Evolutionary conservation across 345 rosid species (phyloP), one percentile per base, ranked within the genome.

Genomic region (Heritiera fomes): DNA sequence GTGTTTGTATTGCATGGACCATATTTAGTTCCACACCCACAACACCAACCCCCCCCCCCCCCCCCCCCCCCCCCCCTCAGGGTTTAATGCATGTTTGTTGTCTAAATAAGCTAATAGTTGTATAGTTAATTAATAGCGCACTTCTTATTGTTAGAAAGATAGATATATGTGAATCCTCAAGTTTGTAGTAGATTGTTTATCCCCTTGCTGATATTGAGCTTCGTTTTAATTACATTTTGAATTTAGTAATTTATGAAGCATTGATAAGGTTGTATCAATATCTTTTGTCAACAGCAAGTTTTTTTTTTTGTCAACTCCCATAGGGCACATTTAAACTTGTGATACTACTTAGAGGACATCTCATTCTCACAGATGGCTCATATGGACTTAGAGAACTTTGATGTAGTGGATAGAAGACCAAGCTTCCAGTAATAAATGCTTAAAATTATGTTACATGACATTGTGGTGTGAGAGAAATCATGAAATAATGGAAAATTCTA

Each of bases 11-110:
- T 68, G 73, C 34, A 46, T 46, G 73, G 53, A 65, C 1, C 38
- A 34, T 93, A 34, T 34, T 34, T 34, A 34, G 38, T 23, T 23
- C 28, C 28, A 23, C 28, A 23, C 28, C 28, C 28, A 23, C 28
- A 23, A 23, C 28, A 23, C 28, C n/a, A n/a, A n/a, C 28, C 28
- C 28, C 28, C 28, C 28, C 38, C 38, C 38, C 38, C 3, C 38
- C 38, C 38, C 3, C 38, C 38, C 38, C 38, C 38, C 38, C 3
- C 0, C 0, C 38, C 3, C 0, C 3, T 34, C 38, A 3, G 38
- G 38, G 38, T 34, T 63, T 63, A 12, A 12, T 6, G 6, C 68
- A 32, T 14, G 4, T 63, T 63, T n/a, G 34, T 46, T 6, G 15
- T 46, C 40, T 11, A 23, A 47, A 46, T 61, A 30, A 61, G 66